Conservation (phyloP, 306 rosid genomes). For the Amphicarpaea edgeworthii region DNA sequence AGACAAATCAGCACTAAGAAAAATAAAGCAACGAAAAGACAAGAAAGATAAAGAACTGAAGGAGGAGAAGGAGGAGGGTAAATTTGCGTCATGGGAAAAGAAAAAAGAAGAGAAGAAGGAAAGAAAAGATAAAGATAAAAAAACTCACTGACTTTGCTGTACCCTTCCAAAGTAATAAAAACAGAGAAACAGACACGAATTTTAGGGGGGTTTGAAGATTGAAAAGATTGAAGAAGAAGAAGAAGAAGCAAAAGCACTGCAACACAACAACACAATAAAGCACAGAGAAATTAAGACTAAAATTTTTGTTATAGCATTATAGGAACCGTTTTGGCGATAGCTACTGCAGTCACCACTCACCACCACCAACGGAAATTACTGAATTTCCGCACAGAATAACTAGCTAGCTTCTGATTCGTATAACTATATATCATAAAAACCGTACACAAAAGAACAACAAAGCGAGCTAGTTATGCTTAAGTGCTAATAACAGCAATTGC, state of each 20-base stretch:
- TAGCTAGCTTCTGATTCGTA: slow-evolving; percentile 41
- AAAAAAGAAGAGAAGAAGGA: not conserved
- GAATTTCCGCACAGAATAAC: slow-evolving; percentile 33
- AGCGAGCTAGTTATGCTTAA: no score
- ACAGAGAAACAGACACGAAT: slow-evolving; percentile 51
- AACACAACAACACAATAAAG: no score
- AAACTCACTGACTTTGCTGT: slow-evolving; percentile 43
- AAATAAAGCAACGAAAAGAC: slow-evolving; percentile 35
- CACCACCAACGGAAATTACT: slow-evolving; percentile 46
- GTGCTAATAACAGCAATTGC: no score
- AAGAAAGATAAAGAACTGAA: slow-evolving; percentile 35
- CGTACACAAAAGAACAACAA: slow-evolving; percentile 52
- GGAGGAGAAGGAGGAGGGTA: not conserved
- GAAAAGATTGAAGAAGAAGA: no score
- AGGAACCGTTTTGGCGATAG: slow-evolving; percentile 34
- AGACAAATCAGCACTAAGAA: slow-evolving; percentile 44
- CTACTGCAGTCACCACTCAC: no score
- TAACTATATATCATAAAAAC: slow-evolving; percentile 28
- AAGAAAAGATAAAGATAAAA: slow-evolving; percentile 25
- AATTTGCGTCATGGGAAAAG: slow-evolving; percentile 24
- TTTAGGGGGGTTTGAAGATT: slow-evolving; percentile 34
- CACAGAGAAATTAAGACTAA: slow-evolving; percentile 39
- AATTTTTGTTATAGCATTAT: slow-evolving; percentile 41
- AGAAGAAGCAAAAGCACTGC: no score
- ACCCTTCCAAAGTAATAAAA: slow-evolving; percentile 40